These are phyloP conservation scores for Xylogone sp. DNA, from an alignment of 2,329 filamentous ascomycete species.

Conservation along the genomic window DNA sequence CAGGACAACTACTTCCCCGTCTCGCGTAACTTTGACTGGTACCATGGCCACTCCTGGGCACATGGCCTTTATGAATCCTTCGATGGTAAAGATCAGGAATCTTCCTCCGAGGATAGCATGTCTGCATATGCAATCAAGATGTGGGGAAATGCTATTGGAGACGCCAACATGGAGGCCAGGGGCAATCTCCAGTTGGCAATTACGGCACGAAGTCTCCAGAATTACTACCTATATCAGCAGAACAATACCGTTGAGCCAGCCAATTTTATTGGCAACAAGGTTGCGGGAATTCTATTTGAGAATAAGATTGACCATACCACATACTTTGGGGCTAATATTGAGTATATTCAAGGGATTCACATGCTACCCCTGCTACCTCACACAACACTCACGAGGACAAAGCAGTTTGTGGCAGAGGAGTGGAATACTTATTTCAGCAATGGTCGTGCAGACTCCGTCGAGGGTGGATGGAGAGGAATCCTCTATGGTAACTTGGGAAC, in stretches of 20 bases:
- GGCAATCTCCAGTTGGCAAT: conserved; percentile 83
- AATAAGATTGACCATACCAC: conserved; percentile 94
- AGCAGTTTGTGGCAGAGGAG: conserved; percentile 73
- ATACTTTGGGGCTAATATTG: conserved; percentile 72
- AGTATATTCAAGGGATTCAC: conserved; percentile 60
- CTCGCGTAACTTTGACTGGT: conserved; percentile 87
- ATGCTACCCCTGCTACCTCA: conserved; percentile 30
- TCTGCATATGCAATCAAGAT: conserved; percentile 85
- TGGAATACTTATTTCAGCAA: conserved; percentile 76
- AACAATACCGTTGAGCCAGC: conserved; percentile 69
- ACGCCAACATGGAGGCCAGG: conserved; percentile 69
- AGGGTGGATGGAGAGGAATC: conserved; percentile 82
- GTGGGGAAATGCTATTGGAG: conserved; percentile 80
- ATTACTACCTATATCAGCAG: conserved; percentile 77
- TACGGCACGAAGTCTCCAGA: conserved; percentile 66
- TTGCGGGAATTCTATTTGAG: conserved; percentile 73
- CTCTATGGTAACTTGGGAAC: conserved; percentile 80
- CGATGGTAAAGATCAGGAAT: conserved; percentile 84
- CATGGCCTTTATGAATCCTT: conserved; percentile 67
- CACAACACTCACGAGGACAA: conserved; percentile 62
- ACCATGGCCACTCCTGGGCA: conserved; percentile 90
- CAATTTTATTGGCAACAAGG: conserved; percentile 79
- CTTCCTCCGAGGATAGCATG: conserved; percentile 86
- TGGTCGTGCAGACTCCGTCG: conserved; percentile 59
- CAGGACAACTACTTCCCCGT: conserved; percentile 75